Evolutionary conservation across 2,329 filamentous ascomycete genomes (phyloP), one percentile per base, ranked within the genome.

Genomic region (Colletotrichum sp.): DNA sequence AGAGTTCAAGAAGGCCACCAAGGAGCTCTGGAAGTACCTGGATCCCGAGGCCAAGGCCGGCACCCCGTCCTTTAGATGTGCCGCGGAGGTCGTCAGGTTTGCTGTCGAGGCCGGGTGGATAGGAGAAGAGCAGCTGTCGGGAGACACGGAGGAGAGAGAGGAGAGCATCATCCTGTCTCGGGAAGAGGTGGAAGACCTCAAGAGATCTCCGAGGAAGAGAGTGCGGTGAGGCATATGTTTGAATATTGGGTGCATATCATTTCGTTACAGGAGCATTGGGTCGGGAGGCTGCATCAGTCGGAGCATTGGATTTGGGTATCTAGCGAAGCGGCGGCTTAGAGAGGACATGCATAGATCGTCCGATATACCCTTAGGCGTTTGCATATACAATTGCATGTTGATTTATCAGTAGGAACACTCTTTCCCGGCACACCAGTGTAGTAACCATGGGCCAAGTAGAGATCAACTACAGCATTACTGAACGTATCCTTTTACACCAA

Each of bases 51-150:
- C 90, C 3, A 85, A 84, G 26, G 83, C 85, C 8, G 82, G 81
- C 13, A 81, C 89, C 6, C 86, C 90, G 9, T 88, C 87, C 36
- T 92, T 92, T 78, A 86, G 86, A 4, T 88, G 88, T 64, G 90
- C 91, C 3, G 90, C 86, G 15, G 90, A 92, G 75, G 85, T 92
- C 21, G 89, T 92, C 36, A 84, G 87, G 66, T 92, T 91, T 79
- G 89, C 89, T 5, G 85, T 91, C 13, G 90, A 92, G 81, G 86
- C 89, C 2, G 90, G 90, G 8, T 92, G 91, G 91, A 83, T 92
- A 60, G 86, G 84, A 2, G 86, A 89, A 78, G 86, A 86, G 21
- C 90, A 92, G 81, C 80, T 92, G 55, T 81, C 85, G 28, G 88
- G 85, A 6, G 78, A 79, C 3, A 66, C 38, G 18, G 67, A 74